These are phyloP conservation scores for Coemansia sp. DNA, from an alignment of 192 early-diverging fungal genomes.

Conservation along the genomic window DNA sequence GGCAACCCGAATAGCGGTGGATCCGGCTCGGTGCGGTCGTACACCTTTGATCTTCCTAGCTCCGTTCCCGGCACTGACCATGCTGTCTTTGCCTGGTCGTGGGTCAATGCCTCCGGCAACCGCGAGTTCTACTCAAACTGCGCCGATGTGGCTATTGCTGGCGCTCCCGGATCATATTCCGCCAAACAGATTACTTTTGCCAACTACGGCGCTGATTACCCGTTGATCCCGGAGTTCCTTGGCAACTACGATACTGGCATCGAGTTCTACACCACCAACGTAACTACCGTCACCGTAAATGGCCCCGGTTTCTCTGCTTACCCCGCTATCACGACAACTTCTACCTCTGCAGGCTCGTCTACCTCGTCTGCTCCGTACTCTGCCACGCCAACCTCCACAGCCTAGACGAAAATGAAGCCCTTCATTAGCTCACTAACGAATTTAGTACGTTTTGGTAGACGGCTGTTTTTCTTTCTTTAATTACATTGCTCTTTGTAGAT, in stretches of 20 bases:
- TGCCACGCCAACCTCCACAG: too few species aligned
- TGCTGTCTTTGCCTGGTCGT: slow-evolving; percentile 60
- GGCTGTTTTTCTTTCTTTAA: too few species aligned
- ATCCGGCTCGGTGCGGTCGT: slow-evolving; percentile 6
- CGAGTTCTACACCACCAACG: slow-evolving; percentile 14
- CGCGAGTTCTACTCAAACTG: slow-evolving; percentile 71
- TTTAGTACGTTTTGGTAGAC: too few species aligned
- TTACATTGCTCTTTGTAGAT: too few species aligned
- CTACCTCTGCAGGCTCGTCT: not conserved
- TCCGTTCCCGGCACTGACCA: slow-evolving; percentile 31
- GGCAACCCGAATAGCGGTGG: slow-evolving; percentile 8
- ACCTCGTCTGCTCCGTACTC: not conserved
- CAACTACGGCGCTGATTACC: slow-evolving; percentile 56
- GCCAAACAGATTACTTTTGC: slow-evolving; percentile 49
- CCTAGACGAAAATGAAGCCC: too few species aligned
- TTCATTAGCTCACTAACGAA: too few species aligned
- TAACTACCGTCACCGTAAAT: not conserved
- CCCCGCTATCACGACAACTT: not conserved
- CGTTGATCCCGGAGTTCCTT: slow-evolving; percentile 53
- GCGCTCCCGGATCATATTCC: slow-evolving; percentile 26
- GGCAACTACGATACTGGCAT: slow-evolving; percentile 33
- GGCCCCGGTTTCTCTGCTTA: not conserved
- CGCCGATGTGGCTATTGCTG: slow-evolving; percentile 53
- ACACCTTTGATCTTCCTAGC: slow-evolving; percentile 25
- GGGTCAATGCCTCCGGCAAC: slow-evolving; percentile 69